These are phyloP conservation scores for Citrus cavaleriei DNA, from an alignment of 345 rosid genomes.

Conservation along the genomic window DNA sequence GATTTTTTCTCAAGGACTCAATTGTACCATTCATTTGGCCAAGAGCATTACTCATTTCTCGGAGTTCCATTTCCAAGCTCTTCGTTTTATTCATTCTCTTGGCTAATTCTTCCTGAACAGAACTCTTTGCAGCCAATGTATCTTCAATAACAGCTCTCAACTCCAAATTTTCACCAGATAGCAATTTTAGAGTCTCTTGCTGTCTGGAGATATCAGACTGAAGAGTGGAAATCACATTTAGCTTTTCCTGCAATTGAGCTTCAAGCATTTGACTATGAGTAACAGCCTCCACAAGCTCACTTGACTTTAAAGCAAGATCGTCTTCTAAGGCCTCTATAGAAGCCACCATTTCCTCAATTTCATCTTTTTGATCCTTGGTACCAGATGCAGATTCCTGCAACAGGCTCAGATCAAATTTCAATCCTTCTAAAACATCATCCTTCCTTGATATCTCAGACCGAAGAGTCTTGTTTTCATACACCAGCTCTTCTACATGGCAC, in stretches of 20 bases:
- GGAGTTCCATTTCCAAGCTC: conserved; percentile 70
- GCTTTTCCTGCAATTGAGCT: conserved; percentile 64
- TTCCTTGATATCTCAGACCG: conserved; percentile 70
- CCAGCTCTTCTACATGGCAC: conserved; percentile 41
- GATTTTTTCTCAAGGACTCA: conserved; percentile 45
- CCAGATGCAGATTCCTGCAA: conserved; percentile 90
- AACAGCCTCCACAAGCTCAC: conserved; percentile 56
- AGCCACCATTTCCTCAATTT: conserved; percentile 60
- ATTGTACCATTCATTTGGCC: conserved; percentile 54
- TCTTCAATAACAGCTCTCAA: conserved; percentile 51
- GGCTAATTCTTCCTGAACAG: conserved; percentile 49
- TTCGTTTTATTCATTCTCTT: conserved; percentile 47
- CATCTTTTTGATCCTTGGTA: conserved; percentile 74
- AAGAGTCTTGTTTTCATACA: conserved; percentile 52
- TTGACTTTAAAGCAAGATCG: conserved; percentile 53
- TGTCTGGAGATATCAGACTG: conserved; percentile 39
- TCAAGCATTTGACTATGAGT: conserved; percentile 49
- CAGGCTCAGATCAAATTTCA: conserved; percentile 79
- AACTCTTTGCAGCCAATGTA: conserved; percentile 40
- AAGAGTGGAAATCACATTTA: conserved; percentile 41
- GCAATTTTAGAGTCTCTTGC: conserved; percentile 27
- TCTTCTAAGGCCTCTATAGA: conserved; percentile 65
- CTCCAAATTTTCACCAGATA: conserved; percentile 46
- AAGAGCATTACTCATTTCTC: conserved; percentile 51
- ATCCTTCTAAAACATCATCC: conserved; percentile 74